phyloP scores from a whole-genome alignment of 108 stramenopile species.

The Pelagomonas calceolata region DNA sequence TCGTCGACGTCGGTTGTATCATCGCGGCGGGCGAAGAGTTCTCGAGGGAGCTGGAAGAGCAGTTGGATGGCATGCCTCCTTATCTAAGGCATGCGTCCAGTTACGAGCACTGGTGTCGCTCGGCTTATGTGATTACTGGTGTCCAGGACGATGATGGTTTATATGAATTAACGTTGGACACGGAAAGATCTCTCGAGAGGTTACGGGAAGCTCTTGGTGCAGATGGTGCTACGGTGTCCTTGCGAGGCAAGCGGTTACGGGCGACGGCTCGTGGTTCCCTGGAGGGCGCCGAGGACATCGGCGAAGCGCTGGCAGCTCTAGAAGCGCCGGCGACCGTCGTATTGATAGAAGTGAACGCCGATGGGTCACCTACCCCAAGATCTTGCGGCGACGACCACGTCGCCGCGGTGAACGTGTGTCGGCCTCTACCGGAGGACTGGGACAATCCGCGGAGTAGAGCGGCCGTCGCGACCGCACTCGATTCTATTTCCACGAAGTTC shows the following conservation, averaged over 20 bases:
- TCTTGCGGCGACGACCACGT: constrained; percentile 15
- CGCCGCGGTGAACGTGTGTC: constrained; percentile 17
- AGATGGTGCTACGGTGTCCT: not conserved
- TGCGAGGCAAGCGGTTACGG: not conserved
- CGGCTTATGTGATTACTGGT: constrained; percentile 20
- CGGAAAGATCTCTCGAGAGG: not conserved
- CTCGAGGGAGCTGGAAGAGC: not conserved
- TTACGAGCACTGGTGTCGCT: constrained; percentile 13
- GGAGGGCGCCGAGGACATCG: constrained; percentile 1
- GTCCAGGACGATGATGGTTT: constrained; percentile 10
- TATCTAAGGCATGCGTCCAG: not conserved
- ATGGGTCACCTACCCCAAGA: no score
- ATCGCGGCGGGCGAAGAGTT: not conserved
- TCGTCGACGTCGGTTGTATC: constrained; percentile 4
- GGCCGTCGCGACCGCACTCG: not conserved
- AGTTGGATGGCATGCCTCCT: not conserved
- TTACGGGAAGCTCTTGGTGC: not conserved
- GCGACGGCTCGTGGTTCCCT: not conserved
- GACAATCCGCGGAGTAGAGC: not conserved
- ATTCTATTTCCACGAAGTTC: not conserved
- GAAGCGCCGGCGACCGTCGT: not conserved
- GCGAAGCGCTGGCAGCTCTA: not conserved
- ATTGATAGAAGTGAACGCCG: not conserved
- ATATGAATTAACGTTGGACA: not conserved
- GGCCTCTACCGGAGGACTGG: not conserved